Conservation (phyloP, 1,139 yeast species). For the Suhomyces ambrosiae region DNA sequence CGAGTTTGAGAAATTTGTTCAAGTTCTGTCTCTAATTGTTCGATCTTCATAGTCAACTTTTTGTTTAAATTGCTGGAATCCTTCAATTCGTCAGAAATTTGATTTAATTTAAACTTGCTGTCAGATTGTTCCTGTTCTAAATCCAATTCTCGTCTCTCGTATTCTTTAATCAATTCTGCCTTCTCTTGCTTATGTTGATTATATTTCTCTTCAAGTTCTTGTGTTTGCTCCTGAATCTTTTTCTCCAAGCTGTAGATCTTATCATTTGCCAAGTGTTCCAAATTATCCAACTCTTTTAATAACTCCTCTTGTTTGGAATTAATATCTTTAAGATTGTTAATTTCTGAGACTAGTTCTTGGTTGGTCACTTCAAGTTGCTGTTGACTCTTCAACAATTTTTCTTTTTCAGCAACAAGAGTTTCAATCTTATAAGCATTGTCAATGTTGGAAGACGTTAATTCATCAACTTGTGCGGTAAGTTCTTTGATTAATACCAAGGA, state of each 20-base stretch:
- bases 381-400: slow-evolving; percentile 16
- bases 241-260: slow-evolving; percentile 25
- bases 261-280: slow-evolving; percentile 26
- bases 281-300: slow-evolving; percentile 25
- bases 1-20: slow-evolving; percentile 5
- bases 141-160: slow-evolving; percentile 11
- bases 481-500: slow-evolving; percentile 5
- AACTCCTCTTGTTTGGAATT: slow-evolving; percentile 25
- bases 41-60: slow-evolving; percentile 14
- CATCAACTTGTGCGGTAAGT: slow-evolving; percentile 11
- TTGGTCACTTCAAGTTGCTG: slow-evolving; percentile 17
- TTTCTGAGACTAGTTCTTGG: slow-evolving; percentile 17
- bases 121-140: slow-evolving; percentile 6
- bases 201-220: slow-evolving; percentile 13
- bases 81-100: slow-evolving; percentile 12
- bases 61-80: slow-evolving; percentile 13
- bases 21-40: slow-evolving; percentile 15
- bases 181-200: slow-evolving; percentile 17
- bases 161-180: slow-evolving; percentile 16
- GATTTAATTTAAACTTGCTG: slow-evolving; percentile 2
- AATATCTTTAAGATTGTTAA: slow-evolving; percentile 20
- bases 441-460: slow-evolving; percentile 17
- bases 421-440: slow-evolving; percentile 20
- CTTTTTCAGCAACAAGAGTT: slow-evolving; percentile 20
- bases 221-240: slow-evolving; percentile 13